phyloP scores from a whole-genome alignment of 257 asterid genomes.

The Verbascum thapsus region DNA sequence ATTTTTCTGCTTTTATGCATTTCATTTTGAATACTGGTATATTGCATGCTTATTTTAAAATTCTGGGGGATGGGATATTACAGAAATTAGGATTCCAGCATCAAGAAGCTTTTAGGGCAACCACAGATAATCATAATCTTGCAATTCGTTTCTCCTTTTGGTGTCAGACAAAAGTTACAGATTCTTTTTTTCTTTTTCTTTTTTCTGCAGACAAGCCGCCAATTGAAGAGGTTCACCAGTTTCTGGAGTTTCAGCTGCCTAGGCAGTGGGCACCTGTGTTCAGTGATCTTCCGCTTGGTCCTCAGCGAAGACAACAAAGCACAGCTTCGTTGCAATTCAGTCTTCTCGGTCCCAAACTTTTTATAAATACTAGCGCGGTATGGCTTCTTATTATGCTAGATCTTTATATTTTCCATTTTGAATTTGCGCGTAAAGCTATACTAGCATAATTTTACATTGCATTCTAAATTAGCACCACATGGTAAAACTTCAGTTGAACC shows the following conservation, averaged over 20 bases:
- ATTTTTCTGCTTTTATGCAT: slow-evolving; percentile 23
- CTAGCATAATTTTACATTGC: slow-evolving; percentile 10
- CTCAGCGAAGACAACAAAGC: slow-evolving; percentile 66
- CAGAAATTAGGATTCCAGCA: no score
- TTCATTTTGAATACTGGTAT: slow-evolving; percentile 2
- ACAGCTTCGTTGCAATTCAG: slow-evolving; percentile 77
- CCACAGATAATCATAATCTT: no score
- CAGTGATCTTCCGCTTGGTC: slow-evolving; percentile 75
- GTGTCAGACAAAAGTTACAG: neutral
- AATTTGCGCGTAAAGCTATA: slow-evolving; percentile 19
- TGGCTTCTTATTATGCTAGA: slow-evolving; percentile 27
- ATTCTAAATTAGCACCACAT: slow-evolving; percentile 12
- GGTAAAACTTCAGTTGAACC: slow-evolving; percentile 7
- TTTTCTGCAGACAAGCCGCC: slow-evolving; percentile 75
- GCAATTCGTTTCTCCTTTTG: neutral
- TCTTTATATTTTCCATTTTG: slow-evolving; percentile 7
- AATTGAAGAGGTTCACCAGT: slow-evolving; percentile 70
- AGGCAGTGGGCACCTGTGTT: slow-evolving; percentile 86
- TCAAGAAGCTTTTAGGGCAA: no score
- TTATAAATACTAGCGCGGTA: slow-evolving; percentile 70
- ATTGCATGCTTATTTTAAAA: neutral
- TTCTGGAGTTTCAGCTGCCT: slow-evolving; percentile 80
- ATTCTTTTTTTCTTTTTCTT: slow-evolving; percentile 16
- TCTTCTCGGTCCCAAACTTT: slow-evolving; percentile 84
- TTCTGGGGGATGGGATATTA: neutral